Conservation (phyloP, 768 basidiomycete species). For the Phylloporus rhodoxanthus region DNA sequence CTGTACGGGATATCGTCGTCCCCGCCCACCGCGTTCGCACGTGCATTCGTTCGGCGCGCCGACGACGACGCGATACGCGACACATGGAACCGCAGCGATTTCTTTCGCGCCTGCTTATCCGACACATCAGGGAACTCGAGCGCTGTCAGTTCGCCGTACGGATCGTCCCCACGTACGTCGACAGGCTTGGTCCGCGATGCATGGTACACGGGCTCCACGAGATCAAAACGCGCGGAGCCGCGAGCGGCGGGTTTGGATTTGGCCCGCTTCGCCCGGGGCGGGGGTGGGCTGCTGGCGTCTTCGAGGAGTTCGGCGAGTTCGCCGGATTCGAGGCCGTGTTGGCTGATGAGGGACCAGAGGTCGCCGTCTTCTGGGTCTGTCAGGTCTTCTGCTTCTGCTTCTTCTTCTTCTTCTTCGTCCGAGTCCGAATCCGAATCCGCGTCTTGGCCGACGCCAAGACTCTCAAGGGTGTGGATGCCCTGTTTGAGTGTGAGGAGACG, state of each 20-base stretch:
- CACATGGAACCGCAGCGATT: conserved; percentile 88
- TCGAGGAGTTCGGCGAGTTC: conserved; percentile 55
- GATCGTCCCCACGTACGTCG: conserved; percentile 14
- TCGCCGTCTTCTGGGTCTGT: conserved; percentile 38
- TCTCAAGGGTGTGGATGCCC: conserved; percentile 74
- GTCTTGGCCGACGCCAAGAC: conserved; percentile 66
- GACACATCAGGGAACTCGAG: conserved; percentile 67
- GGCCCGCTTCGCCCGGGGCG: conserved; percentile 46
- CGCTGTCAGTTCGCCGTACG: conserved; percentile 69
- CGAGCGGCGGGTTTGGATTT: conserved; percentile 40
- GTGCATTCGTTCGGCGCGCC: conserved; percentile 67
- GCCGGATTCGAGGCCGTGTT: conserved; percentile 34
- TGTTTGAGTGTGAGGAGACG: conserved; percentile 82
- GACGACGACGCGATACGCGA: conserved; percentile 82
- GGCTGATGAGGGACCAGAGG: conserved; percentile 39
- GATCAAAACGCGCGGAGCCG: conserved; percentile 45
- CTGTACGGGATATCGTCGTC: conserved; percentile 95
- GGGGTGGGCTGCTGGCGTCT: conserved; percentile 36
- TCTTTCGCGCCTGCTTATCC: conserved; percentile 79
- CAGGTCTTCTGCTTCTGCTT: conserved; percentile 25
- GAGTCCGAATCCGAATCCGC: conserved; percentile 28
- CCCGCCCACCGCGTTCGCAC: conserved; percentile 67
- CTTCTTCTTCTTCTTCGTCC: conserved; percentile 39
- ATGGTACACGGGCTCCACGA: conserved; percentile 66
- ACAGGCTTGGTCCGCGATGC: conserved; percentile 19